Conservation (phyloP, 2,329 filamentous ascomycete genomes). For the Coniosporium tulheliwenetii region DNA sequence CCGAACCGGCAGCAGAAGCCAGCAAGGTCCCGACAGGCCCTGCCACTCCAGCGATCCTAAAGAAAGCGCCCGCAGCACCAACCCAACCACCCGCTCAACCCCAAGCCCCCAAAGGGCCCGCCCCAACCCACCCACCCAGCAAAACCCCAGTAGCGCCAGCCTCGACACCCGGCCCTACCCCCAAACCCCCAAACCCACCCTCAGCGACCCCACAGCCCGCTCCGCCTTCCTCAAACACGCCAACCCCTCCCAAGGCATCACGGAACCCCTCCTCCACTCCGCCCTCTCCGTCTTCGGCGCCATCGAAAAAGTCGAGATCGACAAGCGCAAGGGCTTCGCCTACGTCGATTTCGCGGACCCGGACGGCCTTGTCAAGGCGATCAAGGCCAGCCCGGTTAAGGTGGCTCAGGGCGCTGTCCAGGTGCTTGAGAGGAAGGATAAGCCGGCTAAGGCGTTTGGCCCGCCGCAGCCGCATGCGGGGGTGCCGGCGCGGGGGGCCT, state of each 20-base stretch:
- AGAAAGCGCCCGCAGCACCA: slow-evolving; percentile 15
- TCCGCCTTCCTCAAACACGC: slow-evolving; percentile 41
- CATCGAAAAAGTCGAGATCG: slow-evolving; percentile 72
- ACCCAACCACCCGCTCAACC: slow-evolving; percentile 3
- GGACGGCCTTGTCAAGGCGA: slow-evolving; percentile 58
- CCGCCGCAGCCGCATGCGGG: neutral
- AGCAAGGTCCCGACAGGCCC: slow-evolving; percentile 4
- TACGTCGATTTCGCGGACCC: slow-evolving; percentile 77
- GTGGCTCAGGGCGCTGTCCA: slow-evolving; percentile 79
- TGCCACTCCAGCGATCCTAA: slow-evolving; percentile 19
- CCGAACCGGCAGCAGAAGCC: slow-evolving; percentile 1
- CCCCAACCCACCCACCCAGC: slow-evolving; percentile 6
- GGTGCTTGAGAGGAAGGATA: slow-evolving; percentile 66
- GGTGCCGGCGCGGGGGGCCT: slow-evolving; percentile 2
- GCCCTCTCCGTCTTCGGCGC: slow-evolving; percentile 60
- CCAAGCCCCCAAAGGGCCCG: slow-evolving; percentile 1
- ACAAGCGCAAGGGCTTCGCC: slow-evolving; percentile 87
- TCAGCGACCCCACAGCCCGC: slow-evolving; percentile 31
- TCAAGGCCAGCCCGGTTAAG: slow-evolving; percentile 64
- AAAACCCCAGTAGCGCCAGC: slow-evolving; percentile 16
- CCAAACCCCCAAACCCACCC: slow-evolving; percentile 14
- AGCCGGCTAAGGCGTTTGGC: slow-evolving; percentile 7
- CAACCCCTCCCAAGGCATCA: slow-evolving; percentile 83
- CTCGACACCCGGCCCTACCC: slow-evolving; percentile 11
- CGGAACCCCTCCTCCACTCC: slow-evolving; percentile 60